phyloP scores from a whole-genome alignment of 2,329 filamentous ascomycete genomes.

The Aspergillus eucalypticola region DNA sequence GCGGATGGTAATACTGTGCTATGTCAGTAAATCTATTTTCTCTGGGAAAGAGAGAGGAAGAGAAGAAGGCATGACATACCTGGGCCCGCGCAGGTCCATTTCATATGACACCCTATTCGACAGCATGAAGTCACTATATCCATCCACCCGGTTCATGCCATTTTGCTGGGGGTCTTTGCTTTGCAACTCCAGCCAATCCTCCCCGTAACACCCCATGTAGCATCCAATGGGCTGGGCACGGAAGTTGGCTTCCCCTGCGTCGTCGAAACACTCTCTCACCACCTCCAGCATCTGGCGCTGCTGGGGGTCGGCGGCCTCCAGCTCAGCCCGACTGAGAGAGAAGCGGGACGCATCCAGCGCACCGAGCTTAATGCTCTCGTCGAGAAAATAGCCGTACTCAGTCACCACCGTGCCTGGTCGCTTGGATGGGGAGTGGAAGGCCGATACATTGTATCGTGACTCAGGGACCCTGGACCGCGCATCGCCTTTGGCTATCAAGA shows the following conservation, averaged over 20 bases:
- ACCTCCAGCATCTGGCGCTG: slow-evolving; percentile 32
- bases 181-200: slow-evolving; percentile 18
- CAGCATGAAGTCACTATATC: slow-evolving; percentile 23
- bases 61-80: slow-evolving; percentile 5
- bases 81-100: slow-evolving; percentile 29
- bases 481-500: slow-evolving; percentile 15
- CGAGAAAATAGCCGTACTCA: slow-evolving; percentile 28
- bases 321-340: slow-evolving; percentile 20
- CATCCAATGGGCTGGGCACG: slow-evolving; percentile 27
- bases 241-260: slow-evolving; percentile 27
- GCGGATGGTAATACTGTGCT: slow-evolving; percentile 23
- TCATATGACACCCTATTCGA: slow-evolving; percentile 31
- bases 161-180: slow-evolving; percentile 10
- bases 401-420: slow-evolving; percentile 2
- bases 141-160: slow-evolving; percentile 18
- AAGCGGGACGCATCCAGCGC: slow-evolving; percentile 30
- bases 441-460: slow-evolving; percentile 23
- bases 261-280: slow-evolving; percentile 28
- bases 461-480: slow-evolving; percentile 2
- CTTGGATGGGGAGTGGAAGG: not conserved
- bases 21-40: not conserved
- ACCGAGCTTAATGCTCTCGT: slow-evolving; percentile 23
- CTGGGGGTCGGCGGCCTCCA: slow-evolving; percentile 27
- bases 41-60: not conserved
- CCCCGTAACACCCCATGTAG: slow-evolving; percentile 16